Percentiles rank a stretch among this genome's conserved stretches.
phyloP scores from a whole-genome alignment of 2,329 filamentous ascomycete species.

The Pseudocercospora ulei region DNA sequence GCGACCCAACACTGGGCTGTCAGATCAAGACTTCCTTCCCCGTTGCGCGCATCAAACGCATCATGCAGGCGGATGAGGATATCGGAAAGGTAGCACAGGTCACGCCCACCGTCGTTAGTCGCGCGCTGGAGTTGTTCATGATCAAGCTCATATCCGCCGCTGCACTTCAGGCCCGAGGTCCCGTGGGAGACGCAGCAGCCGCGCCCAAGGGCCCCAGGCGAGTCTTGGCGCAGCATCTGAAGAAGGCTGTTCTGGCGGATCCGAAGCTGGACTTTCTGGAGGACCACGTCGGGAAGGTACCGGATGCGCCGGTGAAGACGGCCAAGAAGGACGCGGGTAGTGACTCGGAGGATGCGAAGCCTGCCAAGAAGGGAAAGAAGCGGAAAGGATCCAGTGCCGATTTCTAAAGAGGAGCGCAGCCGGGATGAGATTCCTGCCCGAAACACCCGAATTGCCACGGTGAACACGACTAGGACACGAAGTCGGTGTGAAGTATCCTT shows the following conservation, averaged over 20 bases:
- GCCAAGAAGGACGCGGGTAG: slow-evolving; percentile 34
- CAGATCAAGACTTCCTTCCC: slow-evolving; percentile 91
- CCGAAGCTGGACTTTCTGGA: slow-evolving; percentile 89
- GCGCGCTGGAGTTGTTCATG: slow-evolving; percentile 93
- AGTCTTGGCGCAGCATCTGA: slow-evolving; percentile 82
- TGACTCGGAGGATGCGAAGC: slow-evolving; percentile 27
- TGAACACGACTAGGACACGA: no score
- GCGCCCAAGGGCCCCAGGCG: slow-evolving; percentile 55
- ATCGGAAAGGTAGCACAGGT: slow-evolving; percentile 98
- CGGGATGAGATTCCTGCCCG: not conserved
- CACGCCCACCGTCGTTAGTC: slow-evolving; percentile 82
- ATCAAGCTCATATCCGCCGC: slow-evolving; percentile 83
- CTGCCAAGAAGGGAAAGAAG: slow-evolving; percentile 24
- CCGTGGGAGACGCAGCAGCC: slow-evolving; percentile 12
- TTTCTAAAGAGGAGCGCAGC: slow-evolving; percentile 14
- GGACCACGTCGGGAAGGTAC: slow-evolving; percentile 82
- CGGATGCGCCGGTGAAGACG: slow-evolving; percentile 48
- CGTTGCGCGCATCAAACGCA: slow-evolving; percentile 92
- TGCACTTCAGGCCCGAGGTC: slow-evolving; percentile 62
- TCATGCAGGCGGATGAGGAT: slow-evolving; percentile 98
- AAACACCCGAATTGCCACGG: not conserved
- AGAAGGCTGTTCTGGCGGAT: slow-evolving; percentile 76
- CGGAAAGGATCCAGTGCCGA: slow-evolving; percentile 29
- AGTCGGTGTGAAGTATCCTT: no score
- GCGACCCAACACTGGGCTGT: slow-evolving; percentile 43